Evolutionary conservation across 805 yeast genomes (phyloP).

Genomic region (Osmozyma mogii): DNA sequence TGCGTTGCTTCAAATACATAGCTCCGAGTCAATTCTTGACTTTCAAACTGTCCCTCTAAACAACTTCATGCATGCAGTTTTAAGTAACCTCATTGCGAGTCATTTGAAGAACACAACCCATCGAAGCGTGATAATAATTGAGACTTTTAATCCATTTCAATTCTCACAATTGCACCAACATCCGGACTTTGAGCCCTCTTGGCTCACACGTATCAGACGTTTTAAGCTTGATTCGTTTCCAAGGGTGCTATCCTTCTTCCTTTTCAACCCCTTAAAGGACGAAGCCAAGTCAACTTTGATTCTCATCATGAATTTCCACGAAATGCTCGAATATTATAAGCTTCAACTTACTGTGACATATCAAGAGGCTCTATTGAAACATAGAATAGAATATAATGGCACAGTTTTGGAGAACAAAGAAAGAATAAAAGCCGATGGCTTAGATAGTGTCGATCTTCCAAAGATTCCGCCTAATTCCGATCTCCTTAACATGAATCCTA

Average conservation of each 20-base stretch:
- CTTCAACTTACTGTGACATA: conserved; percentile 25
- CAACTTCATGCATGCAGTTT: conserved; percentile 13
- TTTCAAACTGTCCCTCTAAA: conserved; percentile 31
- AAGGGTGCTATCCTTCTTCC: conserved; percentile 16
- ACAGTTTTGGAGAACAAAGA: conserved; percentile 13
- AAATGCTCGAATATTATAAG: conserved; percentile 26
- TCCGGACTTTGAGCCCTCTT: conserved; percentile 13
- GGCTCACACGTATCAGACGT: conserved; percentile 13
- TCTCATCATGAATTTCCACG: conserved; percentile 27
- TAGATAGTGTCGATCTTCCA: conserved; percentile 14
- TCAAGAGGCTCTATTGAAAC: conserved; percentile 25
- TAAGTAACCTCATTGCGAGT: conserved; percentile 18
- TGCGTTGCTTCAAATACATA: conserved; percentile 13
- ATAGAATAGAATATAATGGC: conserved; percentile 22
- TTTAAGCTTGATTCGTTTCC: conserved; percentile 22
- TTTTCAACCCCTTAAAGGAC: conserved; percentile 6
- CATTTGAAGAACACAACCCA: conserved; percentile 16
- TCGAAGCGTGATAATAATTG: conserved; percentile 21
- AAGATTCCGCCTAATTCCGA: conserved; percentile 23
- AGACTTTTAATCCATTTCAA: conserved; percentile 25
- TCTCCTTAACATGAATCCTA: conserved; percentile 22
- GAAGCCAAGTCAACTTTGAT: conserved; percentile 12
- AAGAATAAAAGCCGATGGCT: conserved; percentile 17
- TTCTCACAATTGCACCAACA: conserved; percentile 15
- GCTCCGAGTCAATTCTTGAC: conserved; percentile 23